Evolutionary conservation across 495 filamentous ascomycete species (phyloP).

Genomic region (Penicillium crystallinum): DNA sequence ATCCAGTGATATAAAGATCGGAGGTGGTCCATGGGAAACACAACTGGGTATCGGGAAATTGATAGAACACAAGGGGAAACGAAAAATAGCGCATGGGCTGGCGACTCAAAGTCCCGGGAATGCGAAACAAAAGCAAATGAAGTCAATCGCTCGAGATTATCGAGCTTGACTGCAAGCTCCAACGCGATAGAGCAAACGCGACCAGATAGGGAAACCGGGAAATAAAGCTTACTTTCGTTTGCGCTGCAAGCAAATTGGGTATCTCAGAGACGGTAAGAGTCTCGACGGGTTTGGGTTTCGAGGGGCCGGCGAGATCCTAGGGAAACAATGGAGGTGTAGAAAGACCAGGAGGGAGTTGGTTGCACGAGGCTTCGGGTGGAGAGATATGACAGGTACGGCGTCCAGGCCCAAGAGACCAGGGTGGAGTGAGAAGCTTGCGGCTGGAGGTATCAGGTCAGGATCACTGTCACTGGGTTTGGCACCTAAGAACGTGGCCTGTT

Average conservation of each 20-base stretch:
- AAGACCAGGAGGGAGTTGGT: not conserved
- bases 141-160: not conserved
- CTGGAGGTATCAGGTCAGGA: not conserved
- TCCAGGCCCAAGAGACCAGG: not conserved
- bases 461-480: not conserved
- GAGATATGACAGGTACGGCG: not conserved
- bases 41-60: not conserved
- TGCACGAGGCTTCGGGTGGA: not conserved
- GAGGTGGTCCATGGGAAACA: not conserved
- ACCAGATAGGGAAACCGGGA: not conserved
- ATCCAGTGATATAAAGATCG: not conserved
- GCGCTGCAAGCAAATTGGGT: conserved; percentile 7
- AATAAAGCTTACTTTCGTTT: conserved; percentile 18
- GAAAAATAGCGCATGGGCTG: not conserved
- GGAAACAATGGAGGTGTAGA: not conserved
- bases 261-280: not conserved
- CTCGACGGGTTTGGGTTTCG: not conserved
- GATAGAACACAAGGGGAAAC: not conserved
- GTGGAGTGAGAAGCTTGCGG: not conserved
- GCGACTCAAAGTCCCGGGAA: not conserved
- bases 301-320: not conserved
- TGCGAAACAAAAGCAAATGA: not conserved
- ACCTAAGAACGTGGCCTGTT: conserved; percentile 3
- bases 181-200: conserved; percentile 1
- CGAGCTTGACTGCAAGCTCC: not conserved